phyloP scores from a whole-genome alignment of 352 stramenopile genomes.

The Stramenopiles sp. region DNA sequence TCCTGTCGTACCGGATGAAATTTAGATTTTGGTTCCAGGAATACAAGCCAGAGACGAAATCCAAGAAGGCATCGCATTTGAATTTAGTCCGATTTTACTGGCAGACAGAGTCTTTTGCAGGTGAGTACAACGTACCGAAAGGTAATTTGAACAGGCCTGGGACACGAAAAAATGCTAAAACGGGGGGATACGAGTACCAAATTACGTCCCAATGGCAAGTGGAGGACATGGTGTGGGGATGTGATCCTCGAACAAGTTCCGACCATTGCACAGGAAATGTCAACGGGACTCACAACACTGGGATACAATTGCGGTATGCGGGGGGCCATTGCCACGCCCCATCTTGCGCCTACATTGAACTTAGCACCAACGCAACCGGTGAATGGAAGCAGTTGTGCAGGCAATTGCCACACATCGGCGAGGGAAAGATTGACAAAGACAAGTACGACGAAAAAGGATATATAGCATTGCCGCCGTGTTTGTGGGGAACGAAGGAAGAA shows the following conservation, averaged over 20 bases:
- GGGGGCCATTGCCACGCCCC: slow-evolving; percentile 24
- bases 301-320: neutral
- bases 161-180: neutral
- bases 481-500: slow-evolving; percentile 3
- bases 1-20: neutral
- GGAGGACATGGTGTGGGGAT: neutral
- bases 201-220: slow-evolving; percentile 5
- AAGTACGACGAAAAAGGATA: neutral
- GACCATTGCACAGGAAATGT: no score
- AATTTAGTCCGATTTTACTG: slow-evolving; percentile 1
- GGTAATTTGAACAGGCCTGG: no score
- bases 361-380: no score
- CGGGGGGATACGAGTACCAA: neutral
- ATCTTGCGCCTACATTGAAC: slow-evolving; percentile 23
- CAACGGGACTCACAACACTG: no score
- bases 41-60: no score
- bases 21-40: slow-evolving; percentile 11
- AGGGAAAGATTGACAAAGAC: neutral
- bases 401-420: neutral
- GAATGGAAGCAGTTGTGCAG: neutral
- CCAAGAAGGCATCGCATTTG: neutral
- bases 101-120: neutral
- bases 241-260: no score
- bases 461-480: slow-evolving; percentile 1
- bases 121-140: neutral